Conservation (phyloP, 768 basidiomycete species). For the Mycena filopes region DNA sequence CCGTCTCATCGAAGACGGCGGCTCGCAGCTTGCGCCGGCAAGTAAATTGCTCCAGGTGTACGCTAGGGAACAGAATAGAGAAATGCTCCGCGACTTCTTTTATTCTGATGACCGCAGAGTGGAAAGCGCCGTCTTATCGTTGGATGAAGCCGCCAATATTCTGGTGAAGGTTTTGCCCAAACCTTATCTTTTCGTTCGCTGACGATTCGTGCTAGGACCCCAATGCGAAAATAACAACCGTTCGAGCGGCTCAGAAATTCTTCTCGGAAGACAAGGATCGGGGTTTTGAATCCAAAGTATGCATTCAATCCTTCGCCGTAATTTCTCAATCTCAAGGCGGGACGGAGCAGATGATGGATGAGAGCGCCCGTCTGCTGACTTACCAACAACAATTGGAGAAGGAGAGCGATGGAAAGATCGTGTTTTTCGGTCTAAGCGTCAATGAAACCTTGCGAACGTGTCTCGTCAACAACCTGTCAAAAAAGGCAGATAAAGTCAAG, state of each 20-base stretch:
- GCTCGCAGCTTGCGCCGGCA: conserved; percentile 76
- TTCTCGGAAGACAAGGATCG: conserved; percentile 96
- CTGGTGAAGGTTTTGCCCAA: conserved; percentile 53
- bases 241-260: conserved; percentile 90
- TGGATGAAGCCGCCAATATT: conserved; percentile 83
- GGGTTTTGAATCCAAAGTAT: conserved; percentile 89
- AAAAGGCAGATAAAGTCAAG: conserved; percentile 90
- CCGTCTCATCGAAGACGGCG: conserved; percentile 92
- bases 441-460: conserved; percentile 88
- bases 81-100: conserved; percentile 95
- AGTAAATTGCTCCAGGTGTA: conserved; percentile 88
- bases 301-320: not conserved
- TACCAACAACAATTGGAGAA: conserved; percentile 90
- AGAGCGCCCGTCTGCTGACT: conserved; percentile 77
- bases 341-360: conserved; percentile 85
- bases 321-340: not conserved
- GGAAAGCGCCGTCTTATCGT: conserved; percentile 89
- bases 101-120: conserved; percentile 96
- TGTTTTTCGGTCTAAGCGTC: conserved; percentile 85
- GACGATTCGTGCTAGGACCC: conserved; percentile 67
- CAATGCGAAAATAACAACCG: conserved; percentile 70
- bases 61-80: conserved; percentile 88
- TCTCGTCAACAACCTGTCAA: conserved; percentile 81
- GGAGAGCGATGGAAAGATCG: conserved; percentile 81
- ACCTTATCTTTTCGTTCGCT: not conserved